Evolutionary conservation across 345 rosid species (phyloP), one percentile per base, ranked within the genome.

Genomic region (Camelina laxa): DNA sequence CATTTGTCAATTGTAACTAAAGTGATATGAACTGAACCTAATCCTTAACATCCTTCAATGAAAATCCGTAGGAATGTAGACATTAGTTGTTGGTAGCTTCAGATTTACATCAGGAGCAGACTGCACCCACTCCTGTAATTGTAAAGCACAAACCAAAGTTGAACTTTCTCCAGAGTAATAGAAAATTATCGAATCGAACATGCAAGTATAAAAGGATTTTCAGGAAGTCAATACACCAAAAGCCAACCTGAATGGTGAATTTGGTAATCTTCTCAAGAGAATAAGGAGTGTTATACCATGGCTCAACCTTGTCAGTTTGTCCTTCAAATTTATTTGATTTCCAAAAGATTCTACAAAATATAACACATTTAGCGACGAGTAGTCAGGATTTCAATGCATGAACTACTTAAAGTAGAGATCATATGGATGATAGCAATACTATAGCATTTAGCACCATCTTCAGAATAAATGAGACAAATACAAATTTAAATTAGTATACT

Each of bases 261-360:
- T 74, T 50, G 2, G 73, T 77, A 69, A 88, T 75, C 76, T 80
- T 84, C 81, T 86, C 92, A 49, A 88, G 54, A 44, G 86, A 83
- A 77, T 88, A 88, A 56, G 91, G 79, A 42, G 97, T 93, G 75
- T 86, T 84, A 76, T 88, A 93, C 96, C 96, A 93, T 69, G 97
- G 97, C 83, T 93, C 97, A 67, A 78, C 85, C 89, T 73, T 84
- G 62, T 86, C 83, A 27, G 94, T 85, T 45, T 78, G 55, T 39
- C 87, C 97, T 82, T 89, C 96, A 86, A 91, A 93, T 51, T 84
- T 84, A 78, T 89, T 81, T 16, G 98, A 93, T 63, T 81, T 84
- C 96, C 98, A 91, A 76, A 93, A 91, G 75, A 91, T 88, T 76
- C 96, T 93, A 82, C 60, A 57, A 56, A 56, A 56, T 14, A n/a